Evolutionary conservation across 352 stramenopile species (phyloP), one percentile per base, ranked within the genome.

Genomic region (Phytopythium helicoides): DNA sequence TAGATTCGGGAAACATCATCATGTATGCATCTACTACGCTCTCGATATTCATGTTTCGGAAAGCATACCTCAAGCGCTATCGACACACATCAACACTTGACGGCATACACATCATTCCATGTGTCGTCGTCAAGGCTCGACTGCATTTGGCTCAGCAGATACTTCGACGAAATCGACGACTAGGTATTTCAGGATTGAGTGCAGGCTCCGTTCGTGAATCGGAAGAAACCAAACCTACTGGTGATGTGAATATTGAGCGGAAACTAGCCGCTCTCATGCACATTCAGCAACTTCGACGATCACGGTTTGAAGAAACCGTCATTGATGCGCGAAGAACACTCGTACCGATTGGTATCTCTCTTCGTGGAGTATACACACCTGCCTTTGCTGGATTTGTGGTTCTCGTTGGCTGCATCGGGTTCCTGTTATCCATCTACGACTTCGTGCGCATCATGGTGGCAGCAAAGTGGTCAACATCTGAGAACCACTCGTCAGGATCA

Each of bases 1-100:
- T 74, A 12, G 51, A 64, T 1, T 57, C 58, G 23, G 46, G 47
- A 5, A 55, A 72, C 25, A 33, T 68, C 18, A 54, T 72, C 48
- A 56, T 52, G 31, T 72, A 62, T 39, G 47, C 54, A 12, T 55
- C 63, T 2, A 58, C 53, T 18, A 72, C 58, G 10, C 48, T 72
- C 15, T 47, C 59, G 14, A 46, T 68, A 22, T 72, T 72, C 42
- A 60, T 72, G 45, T 19, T 53, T 22, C 62, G 56, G 23, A 67
- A 65, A 19, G 47, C 38, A 2, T 59, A 58, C 26, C 33, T 55
- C 40, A 62, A 63, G 26, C 36, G 40, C 15, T 37, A 41, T 31
- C 21, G 47, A n/a, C 19, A 25, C 28, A 16, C 46, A 44, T 44
- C 22, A 47, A 23, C 46, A 12, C 16, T 55, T 34, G 16, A 44